Evolutionary conservation across 2,329 filamentous ascomycete genomes (phyloP).

Genomic region (Alternaria viburni): DNA sequence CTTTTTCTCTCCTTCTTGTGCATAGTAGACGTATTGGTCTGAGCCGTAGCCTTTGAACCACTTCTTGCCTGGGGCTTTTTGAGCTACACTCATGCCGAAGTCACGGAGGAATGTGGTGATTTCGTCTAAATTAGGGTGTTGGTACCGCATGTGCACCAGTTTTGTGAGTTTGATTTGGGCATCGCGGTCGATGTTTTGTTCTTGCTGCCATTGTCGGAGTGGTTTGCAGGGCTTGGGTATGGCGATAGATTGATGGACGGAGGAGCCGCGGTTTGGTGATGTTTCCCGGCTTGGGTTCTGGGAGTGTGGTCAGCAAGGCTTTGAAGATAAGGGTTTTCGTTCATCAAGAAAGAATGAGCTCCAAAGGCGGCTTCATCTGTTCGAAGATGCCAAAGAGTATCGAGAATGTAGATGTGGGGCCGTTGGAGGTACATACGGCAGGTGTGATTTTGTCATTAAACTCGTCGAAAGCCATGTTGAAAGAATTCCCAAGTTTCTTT

Average conservation of each 20-base stretch:
- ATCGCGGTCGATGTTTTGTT: constrained; percentile 50
- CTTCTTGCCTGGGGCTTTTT: constrained; percentile 46
- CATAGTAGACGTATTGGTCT: constrained; percentile 66
- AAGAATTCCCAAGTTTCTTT: not conserved
- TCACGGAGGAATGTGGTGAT: constrained; percentile 55
- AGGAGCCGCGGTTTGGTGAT: constrained; percentile 51
- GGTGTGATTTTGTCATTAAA: constrained; percentile 42
- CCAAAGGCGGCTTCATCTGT: not conserved
- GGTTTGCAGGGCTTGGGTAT: constrained; percentile 45
- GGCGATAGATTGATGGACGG: constrained; percentile 48
- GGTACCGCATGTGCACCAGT: constrained; percentile 61
- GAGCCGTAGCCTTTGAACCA: constrained; percentile 68
- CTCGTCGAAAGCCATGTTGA: constrained; percentile 39
- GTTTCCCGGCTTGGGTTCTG: constrained; percentile 41
- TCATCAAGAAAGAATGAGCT: not conserved
- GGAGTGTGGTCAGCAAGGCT: not conserved
- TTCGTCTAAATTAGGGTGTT: constrained; percentile 57
- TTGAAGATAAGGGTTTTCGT: not conserved
- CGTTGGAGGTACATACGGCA: constrained; percentile 24
- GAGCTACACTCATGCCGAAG: constrained; percentile 45
- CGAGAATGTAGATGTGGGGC: constrained; percentile 24
- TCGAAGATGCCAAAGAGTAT: not conserved
- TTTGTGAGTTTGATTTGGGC: constrained; percentile 57
- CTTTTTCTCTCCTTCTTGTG: constrained; percentile 56
- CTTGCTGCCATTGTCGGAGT: constrained; percentile 48